Conservation (phyloP, 75 land plant species). For the Cryptomeria japonica region DNA sequence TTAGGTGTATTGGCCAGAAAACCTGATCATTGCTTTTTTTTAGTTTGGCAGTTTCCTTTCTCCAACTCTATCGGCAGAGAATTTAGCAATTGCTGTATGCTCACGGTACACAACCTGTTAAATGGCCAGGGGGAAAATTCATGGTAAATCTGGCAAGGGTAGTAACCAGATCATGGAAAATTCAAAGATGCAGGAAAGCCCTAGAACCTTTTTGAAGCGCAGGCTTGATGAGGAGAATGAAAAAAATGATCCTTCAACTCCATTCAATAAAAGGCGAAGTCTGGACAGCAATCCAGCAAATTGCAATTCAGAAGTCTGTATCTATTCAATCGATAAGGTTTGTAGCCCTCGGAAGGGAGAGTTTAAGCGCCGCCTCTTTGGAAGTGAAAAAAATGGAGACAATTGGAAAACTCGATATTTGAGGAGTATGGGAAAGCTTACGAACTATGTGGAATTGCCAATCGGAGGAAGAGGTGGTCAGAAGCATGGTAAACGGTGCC, state of each 20-base stretch:
- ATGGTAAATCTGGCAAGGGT: neutral
- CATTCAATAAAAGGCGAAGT: neutral
- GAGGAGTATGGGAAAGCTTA: constrained; percentile 9
- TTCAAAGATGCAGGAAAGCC: neutral
- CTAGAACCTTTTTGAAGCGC: constrained; percentile 11
- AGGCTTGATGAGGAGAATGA: neutral
- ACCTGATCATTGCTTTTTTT: neutral
- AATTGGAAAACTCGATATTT: constrained; percentile 1
- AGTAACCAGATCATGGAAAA: neutral
- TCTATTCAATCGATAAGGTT: neutral
- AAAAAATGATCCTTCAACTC: neutral
- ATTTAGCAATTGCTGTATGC: neutral
- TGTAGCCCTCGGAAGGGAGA: constrained; percentile 10
- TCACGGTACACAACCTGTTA: neutral
- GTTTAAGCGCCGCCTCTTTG: constrained; percentile 5
- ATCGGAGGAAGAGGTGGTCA: neutral
- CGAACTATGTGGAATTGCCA: neutral
- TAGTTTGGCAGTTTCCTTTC: neutral
- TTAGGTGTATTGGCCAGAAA: neutral
- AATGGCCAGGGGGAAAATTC: constrained; percentile 8
- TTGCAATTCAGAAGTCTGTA: neutral
- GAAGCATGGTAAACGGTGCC: neutral
- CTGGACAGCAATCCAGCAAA: neutral
- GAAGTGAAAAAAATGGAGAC: neutral
- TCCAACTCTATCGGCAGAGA: neutral